Evolutionary conservation across 2,329 filamentous ascomycete species (phyloP).

Genomic region (Colletotrichum horii): DNA sequence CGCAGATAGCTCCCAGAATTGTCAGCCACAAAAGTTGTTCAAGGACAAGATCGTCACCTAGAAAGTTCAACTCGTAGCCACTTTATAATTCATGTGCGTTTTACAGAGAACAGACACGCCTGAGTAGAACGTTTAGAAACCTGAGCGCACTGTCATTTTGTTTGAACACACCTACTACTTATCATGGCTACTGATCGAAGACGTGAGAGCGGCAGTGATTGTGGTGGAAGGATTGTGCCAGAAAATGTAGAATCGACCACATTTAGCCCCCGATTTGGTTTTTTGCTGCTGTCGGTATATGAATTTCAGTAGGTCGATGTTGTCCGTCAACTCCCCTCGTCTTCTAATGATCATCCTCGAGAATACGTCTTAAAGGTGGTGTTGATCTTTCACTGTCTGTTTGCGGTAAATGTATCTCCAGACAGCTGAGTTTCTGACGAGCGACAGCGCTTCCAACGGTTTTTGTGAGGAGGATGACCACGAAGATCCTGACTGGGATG

Average conservation of each 20-base stretch:
- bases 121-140: background rate
- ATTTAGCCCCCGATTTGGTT: accelerated
- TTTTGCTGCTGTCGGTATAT: accelerated
- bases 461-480: background rate
- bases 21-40: accelerated
- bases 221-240: background rate
- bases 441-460: accelerated
- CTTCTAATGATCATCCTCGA: background rate
- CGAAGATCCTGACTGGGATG: accelerated
- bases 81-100: accelerated
- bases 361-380: background rate
- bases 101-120: background rate
- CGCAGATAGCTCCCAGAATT: accelerated
- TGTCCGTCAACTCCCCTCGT: accelerated
- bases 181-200: accelerated
- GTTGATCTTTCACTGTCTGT: background rate
- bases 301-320: background rate
- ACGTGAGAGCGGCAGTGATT: accelerated
- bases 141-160: background rate
- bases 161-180: background rate
- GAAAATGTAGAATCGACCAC: background rate
- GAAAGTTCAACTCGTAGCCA: accelerated
- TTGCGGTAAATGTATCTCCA: background rate
- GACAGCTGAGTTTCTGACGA: background rate
- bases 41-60: too few relatives aligned